Evolutionary conservation across 2,329 filamentous ascomycete genomes (phyloP).

Genomic region (Fusarium cyanostomum): DNA sequence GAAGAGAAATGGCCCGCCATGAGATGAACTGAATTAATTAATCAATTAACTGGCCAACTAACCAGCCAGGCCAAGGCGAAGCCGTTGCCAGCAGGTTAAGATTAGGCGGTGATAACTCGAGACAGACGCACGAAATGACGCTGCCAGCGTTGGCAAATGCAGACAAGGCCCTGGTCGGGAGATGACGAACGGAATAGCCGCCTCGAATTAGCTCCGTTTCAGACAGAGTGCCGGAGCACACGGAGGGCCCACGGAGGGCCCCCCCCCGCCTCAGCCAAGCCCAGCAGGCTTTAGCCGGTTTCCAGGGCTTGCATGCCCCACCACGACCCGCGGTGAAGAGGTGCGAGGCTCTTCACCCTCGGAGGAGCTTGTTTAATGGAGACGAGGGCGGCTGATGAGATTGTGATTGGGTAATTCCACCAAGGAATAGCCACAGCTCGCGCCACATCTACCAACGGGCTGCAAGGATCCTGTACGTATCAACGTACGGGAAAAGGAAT

Average conservation of each 20-base stretch:
- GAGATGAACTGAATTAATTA: not conserved
- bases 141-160: not conserved
- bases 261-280: slow-evolving; percentile 6
- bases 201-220: slow-evolving; percentile 41
- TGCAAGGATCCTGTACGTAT: slow-evolving; percentile 20
- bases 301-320: slow-evolving; percentile 12
- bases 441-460: slow-evolving; percentile 16
- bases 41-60: too few relatives aligned
- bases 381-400: not conserved
- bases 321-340: slow-evolving; percentile 1
- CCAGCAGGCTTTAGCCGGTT: slow-evolving; percentile 13
- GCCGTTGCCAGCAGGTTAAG: not conserved
- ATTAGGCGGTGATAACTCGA: not conserved
- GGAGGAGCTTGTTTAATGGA: slow-evolving; percentile 42
- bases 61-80: not conserved
- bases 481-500: not conserved
- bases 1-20: not conserved
- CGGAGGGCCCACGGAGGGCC: too few relatives aligned
- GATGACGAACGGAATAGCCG: slow-evolving; percentile 37
- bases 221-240: slow-evolving; percentile 29
- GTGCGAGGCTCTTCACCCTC: slow-evolving; percentile 24
- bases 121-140: not conserved
- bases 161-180: slow-evolving; percentile 27
- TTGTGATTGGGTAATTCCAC: slow-evolving; percentile 16
- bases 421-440: slow-evolving; percentile 18